Base-by-base conservation (phyloP, 306 rosid genomes). In the Mucuna pruriens region DNA sequence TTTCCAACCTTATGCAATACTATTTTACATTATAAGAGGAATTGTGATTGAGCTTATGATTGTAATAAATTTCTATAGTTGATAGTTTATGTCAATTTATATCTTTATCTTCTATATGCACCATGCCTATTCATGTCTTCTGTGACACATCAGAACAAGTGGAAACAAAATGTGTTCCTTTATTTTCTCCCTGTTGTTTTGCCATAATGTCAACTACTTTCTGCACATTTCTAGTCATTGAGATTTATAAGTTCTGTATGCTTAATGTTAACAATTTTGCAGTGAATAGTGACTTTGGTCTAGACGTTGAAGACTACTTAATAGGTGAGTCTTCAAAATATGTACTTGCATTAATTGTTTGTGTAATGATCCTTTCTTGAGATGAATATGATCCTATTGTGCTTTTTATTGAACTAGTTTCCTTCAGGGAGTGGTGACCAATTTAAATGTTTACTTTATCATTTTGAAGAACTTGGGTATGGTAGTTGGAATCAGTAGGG, bases 241-340 rank as follows among this genome's bases (percentile, higher is more conserved):
- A 80, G 26, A 66, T 76, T 38, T n/a, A 49, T 6, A 12, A 11
- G 46, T 76, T 81, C 9, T 61, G 6, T 26, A n/a, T 68, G 61
- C 17, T 51, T 65, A 51, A 64, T 69, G 76, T 85, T 75, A 20
- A 65, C 34, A 40, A 81, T 51, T 68, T 76, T 84, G 91, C 93
- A 93, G 99, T 93, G 88, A 83, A 88, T 77, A 83, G 83, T 77
- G 99, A 91, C 58, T 95, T 95, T 86, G 78, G 77, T 64, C 84
- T 95, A 76, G 99, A 95, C 75, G 29, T 93, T 76, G 99, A 95
- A 84, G 99, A 95, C 86, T 95, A 95, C 85, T 92, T 95, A 57
- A 34, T 88, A 70, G 98, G 98, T 93, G 75, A 89, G 97, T 81
- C 71, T 75, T 52, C 63, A 62, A 36, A 34, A 12, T 65, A 16